Evolutionary conservation across 2,329 filamentous ascomycete species (phyloP), one percentile per base, ranked within the genome.

Genomic region (Apiospora aurea): DNA sequence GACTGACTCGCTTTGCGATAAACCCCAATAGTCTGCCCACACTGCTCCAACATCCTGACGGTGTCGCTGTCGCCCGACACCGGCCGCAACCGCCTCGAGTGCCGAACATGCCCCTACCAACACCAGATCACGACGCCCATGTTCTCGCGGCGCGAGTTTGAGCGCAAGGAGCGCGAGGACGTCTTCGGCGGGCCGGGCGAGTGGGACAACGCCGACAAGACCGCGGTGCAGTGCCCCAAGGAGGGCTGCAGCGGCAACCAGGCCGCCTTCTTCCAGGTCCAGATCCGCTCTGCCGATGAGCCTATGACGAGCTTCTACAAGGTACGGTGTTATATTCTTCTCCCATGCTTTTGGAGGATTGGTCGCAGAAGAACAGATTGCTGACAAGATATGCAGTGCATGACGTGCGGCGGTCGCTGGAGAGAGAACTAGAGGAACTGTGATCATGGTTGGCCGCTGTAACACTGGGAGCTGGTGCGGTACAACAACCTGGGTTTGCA

Each of bases 241-340:
- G 91, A 95, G 53, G 88, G 88, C 71, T 99, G 96, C 86, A 88
- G 93, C 79, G 94, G 94, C 74, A 88, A 90, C 73, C 91, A 94
- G 85, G 96, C 96, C 4, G 97, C 95, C 75, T 98, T 96, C 86
- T 97, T 95, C 86, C 94, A 97, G 87, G 91, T 98, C 77, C 96
- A 99, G 88, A 98, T 98, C 84, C 91, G 96, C 77, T 97, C 94
- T 86, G 96, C 96, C 70, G 96, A 99, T 84, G 96, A 99, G 87
- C 96, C 96, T 73, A 98, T 97, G 93, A 99, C 96, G 76, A 96
- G 91, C 73, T 98, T 98, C 83, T 97, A 92, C 84, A 96, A 95
- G 89, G 93, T 94, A 79, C 64, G 80, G 75, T 34, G 47, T 2
- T 38, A 49, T 13, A 38, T 6, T 21, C 16, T 10, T 46, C 41